These are phyloP conservation scores for Sugiyamaella floridensis DNA, from an alignment of 805 yeast species.

Conservation along the genomic window DNA sequence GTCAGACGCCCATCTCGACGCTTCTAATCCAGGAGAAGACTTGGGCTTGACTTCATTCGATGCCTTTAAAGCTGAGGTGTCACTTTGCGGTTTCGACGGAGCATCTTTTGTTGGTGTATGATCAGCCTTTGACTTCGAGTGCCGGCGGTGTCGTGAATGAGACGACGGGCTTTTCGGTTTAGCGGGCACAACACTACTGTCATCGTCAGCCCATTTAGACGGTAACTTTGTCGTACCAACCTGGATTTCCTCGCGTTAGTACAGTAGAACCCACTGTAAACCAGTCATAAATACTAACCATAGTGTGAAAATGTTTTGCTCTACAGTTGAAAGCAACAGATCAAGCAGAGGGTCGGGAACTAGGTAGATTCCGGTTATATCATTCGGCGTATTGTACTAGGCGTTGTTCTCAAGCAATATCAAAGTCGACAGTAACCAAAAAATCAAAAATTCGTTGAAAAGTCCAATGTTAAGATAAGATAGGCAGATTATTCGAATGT, in stretches of 20 bases:
- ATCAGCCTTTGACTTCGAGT: no score
- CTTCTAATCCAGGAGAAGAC: not conserved
- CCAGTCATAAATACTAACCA: not conserved
- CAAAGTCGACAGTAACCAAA: no score
- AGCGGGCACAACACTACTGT: not conserved
- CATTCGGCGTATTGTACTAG: not conserved
- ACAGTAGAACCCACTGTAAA: not conserved
- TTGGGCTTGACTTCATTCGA: not conserved
- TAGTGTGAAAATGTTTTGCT: no score
- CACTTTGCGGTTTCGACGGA: no score
- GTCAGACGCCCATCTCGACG: not conserved
- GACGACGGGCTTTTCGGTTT: not conserved
- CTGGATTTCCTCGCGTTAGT: not conserved
- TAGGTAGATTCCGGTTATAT: no score
- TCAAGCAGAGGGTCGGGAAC: not conserved
- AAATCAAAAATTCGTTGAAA: no score
- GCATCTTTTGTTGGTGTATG: no score
- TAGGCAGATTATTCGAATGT: no score
- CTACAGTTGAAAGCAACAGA: not conserved
- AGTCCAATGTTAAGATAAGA: no score
- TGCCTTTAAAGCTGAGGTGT: no score
- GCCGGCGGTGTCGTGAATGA: no score
- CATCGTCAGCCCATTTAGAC: not conserved
- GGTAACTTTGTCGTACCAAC: not conserved
- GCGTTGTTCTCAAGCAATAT: no score